These are phyloP conservation scores for Inonotus hispidus DNA, from an alignment of 1,284 basidiomycete species.

Conservation along the genomic window DNA sequence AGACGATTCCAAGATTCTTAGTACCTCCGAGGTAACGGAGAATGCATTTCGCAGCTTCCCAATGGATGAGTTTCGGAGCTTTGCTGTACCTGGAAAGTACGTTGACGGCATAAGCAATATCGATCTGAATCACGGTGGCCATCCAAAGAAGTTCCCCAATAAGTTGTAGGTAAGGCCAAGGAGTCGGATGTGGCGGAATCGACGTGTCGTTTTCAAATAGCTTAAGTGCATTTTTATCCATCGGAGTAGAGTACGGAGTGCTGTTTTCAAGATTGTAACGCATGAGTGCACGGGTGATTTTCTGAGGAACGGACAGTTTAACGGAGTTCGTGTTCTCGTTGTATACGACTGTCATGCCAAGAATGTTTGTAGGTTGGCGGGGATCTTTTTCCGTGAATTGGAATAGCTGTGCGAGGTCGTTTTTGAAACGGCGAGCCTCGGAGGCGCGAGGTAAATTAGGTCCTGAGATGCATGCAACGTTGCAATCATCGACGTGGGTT, in stretches of 20 bases:
- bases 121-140: no score
- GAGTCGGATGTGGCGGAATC: constrained; percentile 26
- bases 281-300: no score
- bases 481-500: constrained; percentile 2
- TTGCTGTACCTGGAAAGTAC: constrained; percentile 29
- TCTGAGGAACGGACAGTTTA: background rate
- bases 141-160: no score
- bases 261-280: no score
- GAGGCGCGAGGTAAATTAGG: no score
- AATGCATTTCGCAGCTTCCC: constrained; percentile 27
- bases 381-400: background rate
- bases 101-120: no score
- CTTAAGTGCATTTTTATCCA: constrained; percentile 24
- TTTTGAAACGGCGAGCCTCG: background rate
- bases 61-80: constrained; percentile 27
- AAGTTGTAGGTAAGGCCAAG: no score
- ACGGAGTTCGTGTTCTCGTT: background rate
- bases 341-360: constrained; percentile 15
- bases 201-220: constrained; percentile 29
- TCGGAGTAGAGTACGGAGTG: no score
- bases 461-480: no score
- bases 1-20: constrained; percentile 25
- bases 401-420: background rate
- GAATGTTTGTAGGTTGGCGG: constrained; percentile 2
- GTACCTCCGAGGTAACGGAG: constrained; percentile 31